Evolutionary conservation across 352 stramenopile species (phyloP).

Genomic region (Globisporangium megalacanthum): DNA sequence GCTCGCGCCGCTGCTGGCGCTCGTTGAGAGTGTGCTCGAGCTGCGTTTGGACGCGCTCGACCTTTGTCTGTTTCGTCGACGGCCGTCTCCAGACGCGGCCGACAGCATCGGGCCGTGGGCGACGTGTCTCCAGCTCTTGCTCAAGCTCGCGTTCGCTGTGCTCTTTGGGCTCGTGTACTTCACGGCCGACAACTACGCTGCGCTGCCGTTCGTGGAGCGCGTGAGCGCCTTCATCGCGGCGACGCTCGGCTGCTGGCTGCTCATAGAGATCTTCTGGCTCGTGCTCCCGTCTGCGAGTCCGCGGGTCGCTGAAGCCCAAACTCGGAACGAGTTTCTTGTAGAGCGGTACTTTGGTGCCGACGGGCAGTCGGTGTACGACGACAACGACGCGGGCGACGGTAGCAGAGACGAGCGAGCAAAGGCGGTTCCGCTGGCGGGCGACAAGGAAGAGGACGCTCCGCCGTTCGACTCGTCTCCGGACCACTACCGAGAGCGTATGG

Average conservation of each 20-base stretch:
- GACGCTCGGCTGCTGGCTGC: constrained; percentile 24
- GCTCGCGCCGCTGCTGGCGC: constrained; percentile 29
- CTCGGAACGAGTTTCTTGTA: constrained; percentile 33
- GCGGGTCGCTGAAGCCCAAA: constrained; percentile 15
- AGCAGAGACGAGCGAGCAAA: neutral
- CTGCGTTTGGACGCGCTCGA: constrained; percentile 38
- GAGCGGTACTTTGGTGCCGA: constrained; percentile 43
- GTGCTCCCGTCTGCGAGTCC: constrained; percentile 25
- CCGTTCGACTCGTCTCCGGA: constrained; percentile 9
- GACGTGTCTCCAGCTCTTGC: constrained; percentile 22
- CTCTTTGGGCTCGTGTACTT: constrained; percentile 30
- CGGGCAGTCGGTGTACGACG: neutral
- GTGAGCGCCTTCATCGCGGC: constrained; percentile 27
- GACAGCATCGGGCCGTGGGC: constrained; percentile 29
- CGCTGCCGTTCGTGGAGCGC: constrained; percentile 23
- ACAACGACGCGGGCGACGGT: constrained; percentile 1
- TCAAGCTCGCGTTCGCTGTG: constrained; percentile 24
- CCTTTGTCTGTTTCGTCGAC: constrained; percentile 32
- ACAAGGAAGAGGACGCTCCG: neutral
- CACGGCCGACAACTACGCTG: constrained; percentile 20
- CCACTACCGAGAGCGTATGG: constrained; percentile 28
- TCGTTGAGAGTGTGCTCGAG: constrained; percentile 34
- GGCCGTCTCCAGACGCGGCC: constrained; percentile 26
- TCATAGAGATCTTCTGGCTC: constrained; percentile 31
- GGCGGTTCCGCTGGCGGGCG: neutral